These are phyloP conservation scores for Colletotrichum coccodes DNA, from an alignment of 2,329 filamentous ascomycete species.

Conservation along the genomic window DNA sequence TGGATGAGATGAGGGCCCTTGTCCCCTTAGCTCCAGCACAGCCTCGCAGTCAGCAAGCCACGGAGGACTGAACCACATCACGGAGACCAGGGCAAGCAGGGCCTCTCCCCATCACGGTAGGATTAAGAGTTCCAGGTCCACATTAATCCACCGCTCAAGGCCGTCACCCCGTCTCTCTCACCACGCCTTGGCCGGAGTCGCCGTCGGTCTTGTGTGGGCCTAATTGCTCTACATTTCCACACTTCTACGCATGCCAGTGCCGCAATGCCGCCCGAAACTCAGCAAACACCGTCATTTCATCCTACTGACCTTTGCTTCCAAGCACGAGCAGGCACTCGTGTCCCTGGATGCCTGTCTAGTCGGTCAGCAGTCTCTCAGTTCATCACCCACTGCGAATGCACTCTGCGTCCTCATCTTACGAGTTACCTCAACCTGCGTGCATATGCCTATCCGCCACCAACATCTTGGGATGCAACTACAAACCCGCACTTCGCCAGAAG, in stretches of 20 bases:
- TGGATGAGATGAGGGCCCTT: slow-evolving; percentile 17
- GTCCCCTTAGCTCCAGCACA: slow-evolving; percentile 29
- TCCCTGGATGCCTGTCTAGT: slow-evolving; percentile 15
- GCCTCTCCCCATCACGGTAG: slow-evolving; percentile 19
- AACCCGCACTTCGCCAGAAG: background rate
- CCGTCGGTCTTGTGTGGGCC: slow-evolving; percentile 30
- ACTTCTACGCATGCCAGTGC: slow-evolving; percentile 21
- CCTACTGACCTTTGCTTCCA: background rate
- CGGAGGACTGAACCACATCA: slow-evolving; percentile 30
- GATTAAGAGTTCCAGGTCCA: slow-evolving; percentile 16
- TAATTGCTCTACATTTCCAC: slow-evolving; percentile 18
- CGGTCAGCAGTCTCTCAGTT: slow-evolving; percentile 16
- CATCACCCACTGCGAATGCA: slow-evolving; percentile 2
- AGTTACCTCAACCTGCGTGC: background rate
- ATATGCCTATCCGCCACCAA: background rate
- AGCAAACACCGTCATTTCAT: slow-evolving; percentile 1
- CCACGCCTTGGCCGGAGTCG: slow-evolving; percentile 30
- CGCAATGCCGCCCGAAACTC: slow-evolving; percentile 18
- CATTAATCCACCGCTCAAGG: slow-evolving; percentile 30
- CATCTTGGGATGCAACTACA: background rate
- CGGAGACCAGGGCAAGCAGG: slow-evolving; percentile 7
- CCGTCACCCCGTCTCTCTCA: slow-evolving; percentile 25
- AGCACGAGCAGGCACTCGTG: slow-evolving; percentile 3
- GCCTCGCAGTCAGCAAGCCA: slow-evolving; percentile 33
- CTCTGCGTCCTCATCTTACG: slow-evolving; percentile 21